A percentile compares a stretch with the other conserved stretches of the same genome.
These are phyloP conservation scores for Polyporus tsugae DNA, from an alignment of 1,284 basidiomycete species.

Conservation along the genomic window DNA sequence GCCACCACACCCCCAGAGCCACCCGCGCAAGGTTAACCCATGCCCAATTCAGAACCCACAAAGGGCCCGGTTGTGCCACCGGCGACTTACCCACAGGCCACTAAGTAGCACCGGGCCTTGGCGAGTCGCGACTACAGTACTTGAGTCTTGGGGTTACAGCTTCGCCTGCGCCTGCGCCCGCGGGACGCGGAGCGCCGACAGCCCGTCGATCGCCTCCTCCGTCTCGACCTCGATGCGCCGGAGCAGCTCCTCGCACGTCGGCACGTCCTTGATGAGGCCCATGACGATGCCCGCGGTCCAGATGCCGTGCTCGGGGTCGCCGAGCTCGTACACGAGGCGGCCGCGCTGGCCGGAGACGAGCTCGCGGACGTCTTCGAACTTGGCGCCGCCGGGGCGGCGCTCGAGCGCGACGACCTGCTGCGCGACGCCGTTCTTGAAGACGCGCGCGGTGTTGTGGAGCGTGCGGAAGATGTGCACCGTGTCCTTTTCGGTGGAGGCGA, in stretches of 20 bases:
- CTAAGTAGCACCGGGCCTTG: not conserved
- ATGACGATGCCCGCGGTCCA: conserved; percentile 86
- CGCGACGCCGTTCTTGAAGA: conserved; percentile 88
- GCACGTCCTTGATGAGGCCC: conserved; percentile 89
- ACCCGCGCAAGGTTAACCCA: conserved; percentile 6
- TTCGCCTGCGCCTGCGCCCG: conserved; percentile 56
- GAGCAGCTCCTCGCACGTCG: conserved; percentile 83
- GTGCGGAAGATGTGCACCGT: conserved; percentile 92
- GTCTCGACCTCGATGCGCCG: conserved; percentile 80
- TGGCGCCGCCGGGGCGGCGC: conserved; percentile 80
- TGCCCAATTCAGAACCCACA: conserved; percentile 1
- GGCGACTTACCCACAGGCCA: not conserved
- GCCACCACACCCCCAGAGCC: not conserved
- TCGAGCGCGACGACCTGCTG: conserved; percentile 87
- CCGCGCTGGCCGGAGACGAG: conserved; percentile 87
- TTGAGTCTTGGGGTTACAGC: not conserved
- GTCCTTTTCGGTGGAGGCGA: conserved; percentile 83
- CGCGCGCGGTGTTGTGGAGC: conserved; percentile 87
- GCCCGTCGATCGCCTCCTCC: conserved; percentile 70
- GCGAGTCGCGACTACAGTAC: not conserved
- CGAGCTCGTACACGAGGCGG: conserved; percentile 82
- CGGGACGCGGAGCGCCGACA: conserved; percentile 48
- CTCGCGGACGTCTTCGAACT: conserved; percentile 87
- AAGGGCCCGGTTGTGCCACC: conserved; percentile 1
- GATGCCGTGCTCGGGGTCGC: conserved; percentile 88